phyloP scores from a whole-genome alignment of 1,139 yeast species.

The Hyphopichia buzzinii region DNA sequence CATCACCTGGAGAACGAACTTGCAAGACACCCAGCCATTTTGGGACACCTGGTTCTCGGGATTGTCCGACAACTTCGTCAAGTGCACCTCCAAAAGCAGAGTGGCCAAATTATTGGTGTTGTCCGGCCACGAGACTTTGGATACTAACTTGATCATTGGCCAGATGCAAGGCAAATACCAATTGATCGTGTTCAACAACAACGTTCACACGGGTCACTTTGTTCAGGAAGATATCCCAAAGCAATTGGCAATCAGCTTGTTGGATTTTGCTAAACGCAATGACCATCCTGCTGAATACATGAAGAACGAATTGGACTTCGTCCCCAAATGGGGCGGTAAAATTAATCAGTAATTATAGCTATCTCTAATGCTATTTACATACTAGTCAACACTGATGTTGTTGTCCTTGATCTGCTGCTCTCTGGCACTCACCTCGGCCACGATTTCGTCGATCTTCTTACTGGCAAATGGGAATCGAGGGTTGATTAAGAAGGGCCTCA shows the following conservation, averaged over 20 bases:
- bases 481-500: conserved; percentile 88
- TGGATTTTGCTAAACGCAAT: conserved; percentile 49
- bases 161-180: conserved; percentile 98
- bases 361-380: not conserved
- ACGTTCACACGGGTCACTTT: conserved; percentile 76
- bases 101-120: conserved; percentile 71
- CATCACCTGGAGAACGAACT: conserved; percentile 61
- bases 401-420: conserved; percentile 23
- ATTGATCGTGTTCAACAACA: conserved; percentile 67
- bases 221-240: conserved; percentile 85
- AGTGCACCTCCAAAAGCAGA: conserved; percentile 19
- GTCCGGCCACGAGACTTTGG: conserved; percentile 91
- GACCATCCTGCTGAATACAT: conserved; percentile 36
- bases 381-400: conserved; percentile 30
- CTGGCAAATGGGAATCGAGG: conserved; percentile 93
- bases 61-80: conserved; percentile 62
- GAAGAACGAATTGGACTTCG: conserved; percentile 38
- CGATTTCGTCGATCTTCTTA: conserved; percentile 79
- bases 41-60: conserved; percentile 85
- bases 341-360: conserved; percentile 20
- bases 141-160: conserved; percentile 81
- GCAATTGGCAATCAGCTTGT: conserved; percentile 57
- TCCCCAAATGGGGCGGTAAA: conserved; percentile 54
- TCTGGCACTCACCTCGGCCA: conserved; percentile 47
- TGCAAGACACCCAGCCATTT: conserved; percentile 55